Base-by-base conservation (phyloP, 306 rosid genomes). In the Medicago ruthenica region DNA sequence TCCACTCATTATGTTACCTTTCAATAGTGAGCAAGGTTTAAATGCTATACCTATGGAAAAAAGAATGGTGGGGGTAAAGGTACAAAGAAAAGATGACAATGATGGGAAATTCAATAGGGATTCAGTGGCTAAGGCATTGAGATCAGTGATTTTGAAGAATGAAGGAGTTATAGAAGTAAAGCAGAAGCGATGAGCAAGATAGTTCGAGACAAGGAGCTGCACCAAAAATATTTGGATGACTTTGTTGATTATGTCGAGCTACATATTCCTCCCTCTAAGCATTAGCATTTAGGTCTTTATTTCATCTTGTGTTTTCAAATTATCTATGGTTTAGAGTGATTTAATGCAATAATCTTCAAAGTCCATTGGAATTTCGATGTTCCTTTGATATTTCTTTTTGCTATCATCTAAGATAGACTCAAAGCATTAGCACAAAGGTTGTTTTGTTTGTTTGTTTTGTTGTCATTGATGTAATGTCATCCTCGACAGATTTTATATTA, bases 121-220 rank as follows among this genome's bases (percentile, higher is more conserved):
- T 24, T 45, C 73, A 47, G 42, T 68, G 42, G 14, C 42, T 15
- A 67, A 18, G 4, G 55, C 71, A 72, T 47, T 85, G 70, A 81
- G 75, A 54, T 8, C 74, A 31, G 66, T 85, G 31, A 39, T 88
- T 66, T n/a, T 81, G 40, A 47, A 73, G 6, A 82, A 83, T 9
- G 85, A 67, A 48, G 89, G 89, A 53, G 8, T 27, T 84, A 78
- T 71, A 72, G 81, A 16, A 85, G 81, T 0, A 73, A 48, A 4
- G 78, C 87, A 14, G 54, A 80, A 36, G 84, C 79, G 44, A 63
- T 74, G 70, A 55, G 67, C 16, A 67, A 44, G 73, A 67, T 67
- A 67, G 11, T 68, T 68, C 24, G 58, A 16, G 73, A 68, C 41
- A 68, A 45, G 14, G 41, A 22, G 41, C 4, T 68, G 21, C 59